Evolutionary conservation across 192 early-diverging fungal species (phyloP).

Genomic region (Helicostylum pulchrum): DNA sequence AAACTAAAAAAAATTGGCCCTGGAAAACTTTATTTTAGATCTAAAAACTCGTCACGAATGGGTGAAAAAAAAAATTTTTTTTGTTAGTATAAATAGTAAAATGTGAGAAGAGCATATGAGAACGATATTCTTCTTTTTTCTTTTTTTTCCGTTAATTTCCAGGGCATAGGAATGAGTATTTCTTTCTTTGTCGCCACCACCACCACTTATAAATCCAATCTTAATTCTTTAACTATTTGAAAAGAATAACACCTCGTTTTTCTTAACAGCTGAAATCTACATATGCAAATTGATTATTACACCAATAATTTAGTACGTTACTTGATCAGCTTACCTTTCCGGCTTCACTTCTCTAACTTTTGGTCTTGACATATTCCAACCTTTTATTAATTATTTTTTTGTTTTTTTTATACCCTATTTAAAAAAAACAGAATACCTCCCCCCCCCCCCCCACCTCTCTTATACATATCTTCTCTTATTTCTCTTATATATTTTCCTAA

Average conservation of each 20-base stretch:
- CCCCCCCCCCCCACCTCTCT: no score
- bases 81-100: constrained; percentile 2
- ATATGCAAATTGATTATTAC: constrained; percentile 34
- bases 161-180: constrained; percentile 15
- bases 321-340: constrained; percentile 40
- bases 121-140: background rate
- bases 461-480: constrained; percentile 7
- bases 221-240: constrained; percentile 7
- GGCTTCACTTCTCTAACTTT: constrained; percentile 42
- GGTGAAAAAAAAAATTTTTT: background rate
- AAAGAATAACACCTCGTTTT: constrained; percentile 2
- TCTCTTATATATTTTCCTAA: background rate
- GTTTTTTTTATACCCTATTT: background rate
- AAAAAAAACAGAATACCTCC: background rate
- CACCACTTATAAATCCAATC: background rate
- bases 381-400: constrained; percentile 12
- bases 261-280: constrained; percentile 10
- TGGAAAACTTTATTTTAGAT: constrained; percentile 2
- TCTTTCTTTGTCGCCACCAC: background rate
- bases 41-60: constrained; percentile 5
- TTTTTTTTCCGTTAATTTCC: constrained; percentile 10
- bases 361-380: constrained; percentile 37
- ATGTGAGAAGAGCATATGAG: background rate
- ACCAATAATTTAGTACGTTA: constrained; percentile 35
- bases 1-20: no score